Conservation (phyloP, 2,329 filamentous ascomycete species). For the Calonectria multiphialidica region DNA sequence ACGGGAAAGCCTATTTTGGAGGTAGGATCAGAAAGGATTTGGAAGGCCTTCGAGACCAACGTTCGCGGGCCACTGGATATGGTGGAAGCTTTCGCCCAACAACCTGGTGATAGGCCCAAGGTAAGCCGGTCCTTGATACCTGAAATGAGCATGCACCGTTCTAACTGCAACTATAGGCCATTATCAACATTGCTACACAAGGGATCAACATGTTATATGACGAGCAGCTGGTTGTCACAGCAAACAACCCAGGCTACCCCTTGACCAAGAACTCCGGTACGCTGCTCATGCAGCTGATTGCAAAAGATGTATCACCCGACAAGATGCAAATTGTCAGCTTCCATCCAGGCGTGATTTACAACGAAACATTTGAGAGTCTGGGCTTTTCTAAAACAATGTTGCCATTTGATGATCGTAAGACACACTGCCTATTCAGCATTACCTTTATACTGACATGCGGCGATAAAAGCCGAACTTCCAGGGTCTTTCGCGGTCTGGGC, state of each 20-base stretch:
- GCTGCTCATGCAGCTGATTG: constrained; percentile 52
- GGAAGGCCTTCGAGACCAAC: constrained; percentile 31
- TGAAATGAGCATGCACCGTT: no score
- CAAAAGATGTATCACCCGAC: constrained; percentile 45
- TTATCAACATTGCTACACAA: constrained; percentile 1
- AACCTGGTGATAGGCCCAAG: constrained; percentile 9
- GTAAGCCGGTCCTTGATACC: not conserved
- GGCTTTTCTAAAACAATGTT: constrained; percentile 9
- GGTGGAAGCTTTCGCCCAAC: constrained; percentile 33
- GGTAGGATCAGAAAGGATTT: constrained; percentile 15
- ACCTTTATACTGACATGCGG: not conserved
- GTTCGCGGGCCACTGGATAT: constrained; percentile 30
- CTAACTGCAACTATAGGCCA: not conserved
- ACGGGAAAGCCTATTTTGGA: constrained; percentile 23
- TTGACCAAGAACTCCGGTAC: constrained; percentile 54
- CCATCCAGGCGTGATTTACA: constrained; percentile 18
- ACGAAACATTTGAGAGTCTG: not conserved
- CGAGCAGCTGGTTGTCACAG: not conserved
- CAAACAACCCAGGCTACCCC: constrained; percentile 44
- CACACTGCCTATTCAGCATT: not conserved
- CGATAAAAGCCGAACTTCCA: constrained; percentile 44
- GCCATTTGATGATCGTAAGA: constrained; percentile 6
- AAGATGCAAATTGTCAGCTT: constrained; percentile 45
- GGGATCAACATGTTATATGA: constrained; percentile 18
- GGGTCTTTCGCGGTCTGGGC: constrained; percentile 58